Evolutionary conservation across 441 rosid genomes (phyloP), one percentile per base, ranked within the genome.

Genomic region (Pelargonium citronellum): DNA sequence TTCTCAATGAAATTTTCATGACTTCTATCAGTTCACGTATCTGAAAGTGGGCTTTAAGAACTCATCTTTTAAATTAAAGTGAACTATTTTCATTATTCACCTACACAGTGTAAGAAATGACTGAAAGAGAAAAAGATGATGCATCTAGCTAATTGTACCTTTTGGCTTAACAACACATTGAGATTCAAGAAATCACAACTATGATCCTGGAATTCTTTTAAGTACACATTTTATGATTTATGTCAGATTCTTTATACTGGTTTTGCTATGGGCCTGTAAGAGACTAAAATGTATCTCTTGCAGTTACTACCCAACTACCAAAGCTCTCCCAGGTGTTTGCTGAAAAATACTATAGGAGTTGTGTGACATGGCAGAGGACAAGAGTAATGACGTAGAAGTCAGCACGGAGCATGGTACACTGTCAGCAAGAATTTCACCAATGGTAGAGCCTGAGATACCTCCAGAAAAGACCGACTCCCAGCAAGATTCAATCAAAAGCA

Each of bases 351-450:
- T 22, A 20, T 3, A 2, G 64, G 43, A 27, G 66, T 30, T 63
- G 66, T 3, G 73, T 46, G 37, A n/a, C 34, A 79, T 70, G 77
- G 74, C 69, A 15, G 67, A 67, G 22, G 70, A 61, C 66, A 74
- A 66, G 0, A 70, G 43, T 71, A 6, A 20, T 1, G 66, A 11
- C 4, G 67, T 13, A 27, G 65, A 65, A 22, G 73, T 67, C 60
- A 73, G 46, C 62, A 64, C 65, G 27, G 64, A 66, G 63, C 72
- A 67, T 51, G 39, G 7, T 44, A 12, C 69, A 6, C 12, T 67
- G 30, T 60, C 71, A 69, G 39, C 64, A 57, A 66, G 27, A 9
- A 12, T 47, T 24, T 30, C 30, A 12, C 17, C 9, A 11, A 30
- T 60, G 34, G 13, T 47, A 13, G 37, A 60, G 64, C 24, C 64